Evolutionary conservation across 495 filamentous ascomycete species (phyloP).

Genomic region (Penicillium nucicola): DNA sequence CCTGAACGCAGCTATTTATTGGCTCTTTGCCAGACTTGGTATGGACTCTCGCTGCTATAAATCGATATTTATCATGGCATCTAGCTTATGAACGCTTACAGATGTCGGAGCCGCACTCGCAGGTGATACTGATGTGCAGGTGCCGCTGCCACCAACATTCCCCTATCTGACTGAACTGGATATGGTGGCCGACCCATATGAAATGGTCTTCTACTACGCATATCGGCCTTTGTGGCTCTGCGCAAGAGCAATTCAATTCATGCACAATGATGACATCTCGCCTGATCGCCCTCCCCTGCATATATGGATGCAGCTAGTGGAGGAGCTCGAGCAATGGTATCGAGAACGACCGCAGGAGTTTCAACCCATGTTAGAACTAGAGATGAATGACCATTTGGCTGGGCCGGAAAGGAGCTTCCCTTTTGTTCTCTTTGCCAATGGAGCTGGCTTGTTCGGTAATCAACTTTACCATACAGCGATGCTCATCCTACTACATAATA

Average conservation of each 20-base stretch:
- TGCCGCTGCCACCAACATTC: constrained; percentile 19
- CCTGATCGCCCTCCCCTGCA: constrained; percentile 10
- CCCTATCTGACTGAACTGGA: constrained; percentile 13
- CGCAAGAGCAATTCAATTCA: constrained; percentile 19
- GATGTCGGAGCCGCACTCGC: constrained; percentile 30
- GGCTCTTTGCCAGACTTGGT: constrained; percentile 36
- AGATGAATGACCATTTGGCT: constrained; percentile 10
- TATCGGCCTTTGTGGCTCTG: constrained; percentile 29
- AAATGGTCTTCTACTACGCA: constrained; percentile 22
- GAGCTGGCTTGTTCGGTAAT: constrained; percentile 36
- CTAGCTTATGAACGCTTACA: constrained; percentile 2
- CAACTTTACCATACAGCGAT: constrained; percentile 44
- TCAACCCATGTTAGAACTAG: constrained; percentile 31
- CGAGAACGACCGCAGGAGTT: constrained; percentile 32
- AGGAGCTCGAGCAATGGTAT: constrained; percentile 33
- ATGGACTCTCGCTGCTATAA: constrained; percentile 1
- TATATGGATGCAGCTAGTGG: constrained; percentile 25
- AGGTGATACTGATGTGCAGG: constrained; percentile 18
- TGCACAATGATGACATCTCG: constrained; percentile 20
- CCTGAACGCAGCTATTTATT: constrained; percentile 30
- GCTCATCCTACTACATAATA: constrained; percentile 35
- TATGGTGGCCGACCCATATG: constrained; percentile 15
- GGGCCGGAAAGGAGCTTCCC: constrained; percentile 29
- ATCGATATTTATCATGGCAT: background rate
- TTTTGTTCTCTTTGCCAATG: constrained; percentile 37